Evolutionary conservation across 2,329 filamentous ascomycete genomes (phyloP).

Genomic region (Teratosphaeria destructans): DNA sequence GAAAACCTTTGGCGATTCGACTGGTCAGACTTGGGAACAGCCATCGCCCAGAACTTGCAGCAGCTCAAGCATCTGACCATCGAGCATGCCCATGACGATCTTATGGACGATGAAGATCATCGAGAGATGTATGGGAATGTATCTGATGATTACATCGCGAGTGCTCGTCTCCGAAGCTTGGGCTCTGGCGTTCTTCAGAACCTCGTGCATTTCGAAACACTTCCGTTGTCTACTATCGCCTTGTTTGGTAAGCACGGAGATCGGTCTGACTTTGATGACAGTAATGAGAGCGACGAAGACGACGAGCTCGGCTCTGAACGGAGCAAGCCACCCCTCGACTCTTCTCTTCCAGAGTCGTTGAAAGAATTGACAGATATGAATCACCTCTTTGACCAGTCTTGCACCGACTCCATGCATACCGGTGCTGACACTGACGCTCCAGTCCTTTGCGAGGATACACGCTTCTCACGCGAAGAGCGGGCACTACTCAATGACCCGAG

Average conservation of each 20-base stretch:
- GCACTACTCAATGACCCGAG: neutral
- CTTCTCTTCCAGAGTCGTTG: neutral
- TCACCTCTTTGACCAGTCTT: neutral
- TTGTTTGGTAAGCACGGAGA: neutral
- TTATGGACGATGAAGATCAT: neutral
- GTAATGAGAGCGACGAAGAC: neutral
- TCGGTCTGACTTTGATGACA: neutral
- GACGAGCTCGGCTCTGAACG: neutral
- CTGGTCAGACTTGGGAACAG: neutral
- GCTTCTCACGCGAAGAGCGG: neutral
- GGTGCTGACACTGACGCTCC: neutral
- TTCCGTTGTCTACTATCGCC: neutral
- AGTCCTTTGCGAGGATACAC: neutral
- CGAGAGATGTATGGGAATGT: neutral
- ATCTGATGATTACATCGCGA: neutral
- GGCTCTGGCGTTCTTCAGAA: neutral
- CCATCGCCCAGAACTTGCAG: neutral
- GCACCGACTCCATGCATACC: neutral
- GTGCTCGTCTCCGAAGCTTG: neutral
- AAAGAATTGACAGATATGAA: neutral
- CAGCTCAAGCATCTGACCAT: neutral
- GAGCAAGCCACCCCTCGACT: neutral
- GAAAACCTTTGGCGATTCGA: neutral
- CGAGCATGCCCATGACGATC: neutral
- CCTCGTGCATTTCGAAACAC: neutral